phyloP scores from a whole-genome alignment of 2,329 filamentous ascomycete genomes.

The Trematosphaeria pertusa region DNA sequence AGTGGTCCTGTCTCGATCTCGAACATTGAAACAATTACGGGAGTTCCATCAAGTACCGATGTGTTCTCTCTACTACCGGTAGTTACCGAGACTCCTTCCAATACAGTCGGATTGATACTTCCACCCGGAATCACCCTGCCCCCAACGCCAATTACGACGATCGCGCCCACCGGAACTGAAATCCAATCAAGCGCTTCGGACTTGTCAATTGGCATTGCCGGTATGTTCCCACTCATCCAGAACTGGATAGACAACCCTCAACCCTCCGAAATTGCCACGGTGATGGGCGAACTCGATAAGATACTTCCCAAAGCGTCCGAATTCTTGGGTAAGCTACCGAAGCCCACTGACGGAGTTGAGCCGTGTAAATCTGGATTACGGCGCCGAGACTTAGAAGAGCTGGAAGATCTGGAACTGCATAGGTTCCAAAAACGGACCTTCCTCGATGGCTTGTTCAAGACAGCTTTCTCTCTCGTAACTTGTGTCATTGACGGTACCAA shows the following conservation, averaged over 20 bases:
- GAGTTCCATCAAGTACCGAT: constrained; percentile 3
- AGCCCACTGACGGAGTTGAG: constrained; percentile 7
- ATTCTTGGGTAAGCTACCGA: constrained; percentile 9
- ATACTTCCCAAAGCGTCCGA: constrained; percentile 9
- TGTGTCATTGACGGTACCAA: constrained; percentile 12
- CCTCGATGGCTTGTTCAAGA: constrained; percentile 11
- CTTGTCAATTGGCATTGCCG: constrained; percentile 7
- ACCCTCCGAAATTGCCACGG: neutral
- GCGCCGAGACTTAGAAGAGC: neutral
- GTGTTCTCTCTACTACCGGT: neutral
- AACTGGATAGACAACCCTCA: constrained; percentile 10
- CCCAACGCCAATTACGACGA: constrained; percentile 1
- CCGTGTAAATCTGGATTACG: constrained; percentile 9
- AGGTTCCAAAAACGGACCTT: constrained; percentile 5
- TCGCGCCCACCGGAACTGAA: constrained; percentile 5
- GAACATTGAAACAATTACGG: constrained; percentile 2
- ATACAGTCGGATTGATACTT: constrained; percentile 1
- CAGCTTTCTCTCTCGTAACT: constrained; percentile 10
- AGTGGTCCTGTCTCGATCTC: too few relatives aligned
- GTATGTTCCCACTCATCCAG: constrained; percentile 8
- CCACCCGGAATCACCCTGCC: constrained; percentile 8
- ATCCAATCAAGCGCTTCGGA: constrained; percentile 13
- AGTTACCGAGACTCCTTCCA: neutral
- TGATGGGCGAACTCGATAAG: constrained; percentile 6
- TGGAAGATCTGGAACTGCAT: neutral